Evolutionary conservation across 148 eudicot genomes (phyloP).

Genomic region (Bassia scoparia): DNA sequence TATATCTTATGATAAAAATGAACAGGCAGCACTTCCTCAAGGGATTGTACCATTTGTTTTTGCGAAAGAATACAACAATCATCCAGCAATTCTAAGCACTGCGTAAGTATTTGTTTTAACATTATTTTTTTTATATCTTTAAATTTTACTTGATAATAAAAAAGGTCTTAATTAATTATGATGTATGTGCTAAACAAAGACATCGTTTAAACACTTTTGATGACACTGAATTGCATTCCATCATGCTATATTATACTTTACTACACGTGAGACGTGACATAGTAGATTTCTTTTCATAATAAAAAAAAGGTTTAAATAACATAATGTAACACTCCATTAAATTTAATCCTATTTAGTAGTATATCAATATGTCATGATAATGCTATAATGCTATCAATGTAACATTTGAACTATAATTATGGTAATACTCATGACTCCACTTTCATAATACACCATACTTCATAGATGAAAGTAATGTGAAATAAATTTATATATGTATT

Average conservation of each 20-base stretch:
- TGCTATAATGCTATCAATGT: background rate
- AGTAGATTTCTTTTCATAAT: background rate
- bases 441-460: no score
- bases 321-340: background rate
- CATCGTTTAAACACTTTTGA: background rate
- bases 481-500: no score
- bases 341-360: background rate
- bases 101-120: constrained; percentile 45
- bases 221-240: constrained; percentile 5
- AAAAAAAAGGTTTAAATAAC: background rate
- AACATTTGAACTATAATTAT: background rate
- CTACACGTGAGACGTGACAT: constrained; percentile 4
- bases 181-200: background rate
- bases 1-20: background rate
- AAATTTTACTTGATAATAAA: background rate
- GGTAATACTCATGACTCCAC: background rate
- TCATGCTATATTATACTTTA: constrained; percentile 4
- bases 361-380: background rate
- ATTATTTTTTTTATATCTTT: background rate
- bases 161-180: background rate
- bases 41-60: constrained; percentile 95
- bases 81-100: constrained; percentile 81
- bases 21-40: constrained; percentile 90
- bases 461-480: no score
- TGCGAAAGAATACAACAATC: constrained; percentile 89